phyloP scores from a whole-genome alignment of 805 yeast species.

The Ogataea allantospora region DNA sequence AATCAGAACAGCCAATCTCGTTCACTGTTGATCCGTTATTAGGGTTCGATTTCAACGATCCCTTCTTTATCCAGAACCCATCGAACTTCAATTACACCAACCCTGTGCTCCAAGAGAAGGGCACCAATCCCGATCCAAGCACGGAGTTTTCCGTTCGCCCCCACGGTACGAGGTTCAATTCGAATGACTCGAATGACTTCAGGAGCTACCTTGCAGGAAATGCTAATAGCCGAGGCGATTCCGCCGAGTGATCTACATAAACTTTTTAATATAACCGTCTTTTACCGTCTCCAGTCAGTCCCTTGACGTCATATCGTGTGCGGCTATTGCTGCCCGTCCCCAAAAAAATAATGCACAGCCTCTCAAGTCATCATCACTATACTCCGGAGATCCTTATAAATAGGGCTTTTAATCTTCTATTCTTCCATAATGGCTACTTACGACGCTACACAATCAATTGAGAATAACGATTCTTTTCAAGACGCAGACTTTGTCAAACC shows the following conservation, averaged over 20 bases:
- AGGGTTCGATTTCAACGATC: conserved; percentile 46
- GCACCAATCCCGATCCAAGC: neutral
- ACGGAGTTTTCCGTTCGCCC: conserved; percentile 11
- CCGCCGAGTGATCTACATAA: conserved; percentile 1
- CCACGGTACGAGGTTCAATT: conserved; percentile 16
- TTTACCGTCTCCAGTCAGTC: neutral
- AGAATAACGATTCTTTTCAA: neutral
- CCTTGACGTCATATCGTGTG: neutral
- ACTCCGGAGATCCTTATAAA: neutral
- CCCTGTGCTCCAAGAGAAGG: conserved; percentile 1
- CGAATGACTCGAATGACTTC: conserved; percentile 22
- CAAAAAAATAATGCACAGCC: neutral
- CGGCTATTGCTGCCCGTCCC: too few species aligned
- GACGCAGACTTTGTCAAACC: neutral
- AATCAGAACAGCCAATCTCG: conserved; percentile 10
- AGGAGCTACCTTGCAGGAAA: conserved; percentile 15
- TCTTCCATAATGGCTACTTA: neutral
- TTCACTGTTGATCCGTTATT: conserved; percentile 36
- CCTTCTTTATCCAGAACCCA: conserved; percentile 52
- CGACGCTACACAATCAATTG: neutral
- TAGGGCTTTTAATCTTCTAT: neutral
- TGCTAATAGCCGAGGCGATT: conserved; percentile 13
- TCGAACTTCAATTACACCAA: conserved; percentile 40
- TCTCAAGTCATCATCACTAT: neutral
- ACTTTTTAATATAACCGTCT: neutral